phyloP scores from a whole-genome alignment of 2,329 filamentous ascomycete genomes.

The Hypoxylon sp. region DNA sequence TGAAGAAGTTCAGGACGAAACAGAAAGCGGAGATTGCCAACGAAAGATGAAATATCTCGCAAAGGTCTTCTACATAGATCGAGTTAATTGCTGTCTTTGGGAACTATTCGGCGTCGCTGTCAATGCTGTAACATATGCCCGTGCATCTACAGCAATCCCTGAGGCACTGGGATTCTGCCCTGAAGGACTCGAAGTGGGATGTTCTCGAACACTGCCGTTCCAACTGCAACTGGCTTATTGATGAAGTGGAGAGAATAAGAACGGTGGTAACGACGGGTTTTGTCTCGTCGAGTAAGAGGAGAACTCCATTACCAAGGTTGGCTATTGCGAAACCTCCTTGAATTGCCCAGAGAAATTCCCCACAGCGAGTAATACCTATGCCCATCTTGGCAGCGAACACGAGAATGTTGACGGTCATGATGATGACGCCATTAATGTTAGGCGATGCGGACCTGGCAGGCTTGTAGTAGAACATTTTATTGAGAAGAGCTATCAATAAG shows the following conservation, averaged over 20 bases:
- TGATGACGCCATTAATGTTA: constrained; percentile 19
- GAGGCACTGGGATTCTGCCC: constrained; percentile 4
- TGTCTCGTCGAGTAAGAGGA: not conserved
- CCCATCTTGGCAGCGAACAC: constrained; percentile 5
- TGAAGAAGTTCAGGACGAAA: constrained; percentile 11
- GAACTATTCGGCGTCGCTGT: constrained; percentile 9
- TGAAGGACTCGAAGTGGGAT: constrained; percentile 17
- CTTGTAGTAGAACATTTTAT: constrained; percentile 21
- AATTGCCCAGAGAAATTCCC: constrained; percentile 19
- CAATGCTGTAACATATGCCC: constrained; percentile 12
- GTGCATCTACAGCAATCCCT: constrained; percentile 10
- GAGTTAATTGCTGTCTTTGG: constrained; percentile 8
- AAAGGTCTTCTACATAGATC: constrained; percentile 21
- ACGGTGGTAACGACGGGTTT: not conserved
- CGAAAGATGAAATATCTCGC: constrained; percentile 22
- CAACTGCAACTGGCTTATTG: constrained; percentile 21
- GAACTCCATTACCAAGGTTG: not conserved
- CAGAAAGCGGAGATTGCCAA: constrained; percentile 15
- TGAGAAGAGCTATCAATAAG: too few species aligned
- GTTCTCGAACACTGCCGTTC: constrained; percentile 20
- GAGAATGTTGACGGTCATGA: constrained; percentile 19
- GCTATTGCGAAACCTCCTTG: constrained; percentile 6
- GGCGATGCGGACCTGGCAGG: constrained; percentile 13
- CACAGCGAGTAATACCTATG: constrained; percentile 17
- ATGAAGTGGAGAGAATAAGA: constrained; percentile 5